Evolutionary conservation across 2,329 filamentous ascomycete species (phyloP).

Genomic region (Colletotrichum sp.): DNA sequence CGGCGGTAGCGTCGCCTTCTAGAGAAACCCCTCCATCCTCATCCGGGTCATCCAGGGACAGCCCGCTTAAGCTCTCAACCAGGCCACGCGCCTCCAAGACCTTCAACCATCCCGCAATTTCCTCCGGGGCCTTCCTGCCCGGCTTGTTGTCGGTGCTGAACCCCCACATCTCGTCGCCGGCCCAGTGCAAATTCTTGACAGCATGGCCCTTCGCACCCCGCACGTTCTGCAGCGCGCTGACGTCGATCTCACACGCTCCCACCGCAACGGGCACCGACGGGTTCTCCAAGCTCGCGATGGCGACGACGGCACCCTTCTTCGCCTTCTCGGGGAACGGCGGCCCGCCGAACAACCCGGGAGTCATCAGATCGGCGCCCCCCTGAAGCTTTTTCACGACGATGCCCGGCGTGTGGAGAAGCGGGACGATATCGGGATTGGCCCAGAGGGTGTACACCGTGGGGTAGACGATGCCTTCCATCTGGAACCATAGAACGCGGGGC

Average conservation of each 20-base stretch:
- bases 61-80: background rate
- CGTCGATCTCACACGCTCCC: background rate
- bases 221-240: background rate
- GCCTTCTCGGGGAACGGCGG: background rate
- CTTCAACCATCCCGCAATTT: background rate
- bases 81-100: background rate
- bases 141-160: background rate
- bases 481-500: background rate
- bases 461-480: background rate
- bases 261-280: background rate
- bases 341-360: background rate
- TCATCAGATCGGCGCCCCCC: background rate
- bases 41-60: background rate
- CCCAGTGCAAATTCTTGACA: background rate
- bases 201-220: background rate
- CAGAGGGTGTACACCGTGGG: background rate
- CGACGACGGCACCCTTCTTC: background rate
- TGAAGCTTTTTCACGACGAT: background rate
- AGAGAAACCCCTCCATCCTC: background rate
- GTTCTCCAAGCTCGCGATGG: background rate
- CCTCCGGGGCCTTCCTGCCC: background rate
- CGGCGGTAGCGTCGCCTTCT: background rate
- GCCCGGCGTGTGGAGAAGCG: slow-evolving; percentile 2
- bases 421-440: background rate
- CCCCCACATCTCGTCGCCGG: background rate